phyloP scores from a whole-genome alignment of 257 asterid species.

The Sherardia arvensis region DNA sequence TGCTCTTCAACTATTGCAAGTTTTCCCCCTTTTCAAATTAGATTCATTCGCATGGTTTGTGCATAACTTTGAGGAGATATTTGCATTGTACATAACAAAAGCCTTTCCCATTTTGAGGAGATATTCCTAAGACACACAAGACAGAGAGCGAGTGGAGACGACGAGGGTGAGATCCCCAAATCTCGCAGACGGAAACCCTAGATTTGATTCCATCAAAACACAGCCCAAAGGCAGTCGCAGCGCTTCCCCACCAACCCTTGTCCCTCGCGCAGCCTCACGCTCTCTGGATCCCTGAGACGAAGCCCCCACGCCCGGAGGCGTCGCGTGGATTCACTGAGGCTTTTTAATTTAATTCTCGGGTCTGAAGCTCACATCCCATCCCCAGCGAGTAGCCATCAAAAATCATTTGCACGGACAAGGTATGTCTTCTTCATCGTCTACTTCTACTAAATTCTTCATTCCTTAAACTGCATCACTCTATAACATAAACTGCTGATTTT shows the following conservation, averaged over 20 bases:
- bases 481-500: no score
- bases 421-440: no score
- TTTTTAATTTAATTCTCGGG: constrained; percentile 4
- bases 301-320: constrained; percentile 52
- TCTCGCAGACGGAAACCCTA: constrained; percentile 10
- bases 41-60: no score
- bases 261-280: background rate
- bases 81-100: no score
- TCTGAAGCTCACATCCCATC: background rate
- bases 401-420: no score
- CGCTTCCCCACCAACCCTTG: background rate
- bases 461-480: no score
- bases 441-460: background rate
- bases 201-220: background rate
- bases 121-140: background rate
- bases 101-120: no score
- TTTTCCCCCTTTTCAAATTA: no score
- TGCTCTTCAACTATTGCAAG: no score
- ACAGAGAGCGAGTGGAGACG: constrained; percentile 13
- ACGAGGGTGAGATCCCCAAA: constrained; percentile 1
- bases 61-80: no score
- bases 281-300: background rate
- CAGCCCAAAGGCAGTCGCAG: background rate
- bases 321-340: constrained; percentile 47
- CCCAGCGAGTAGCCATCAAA: constrained; percentile 12